Conservation (phyloP, 2,329 filamentous ascomycete genomes). For the Didymosphaeria variabile region DNA sequence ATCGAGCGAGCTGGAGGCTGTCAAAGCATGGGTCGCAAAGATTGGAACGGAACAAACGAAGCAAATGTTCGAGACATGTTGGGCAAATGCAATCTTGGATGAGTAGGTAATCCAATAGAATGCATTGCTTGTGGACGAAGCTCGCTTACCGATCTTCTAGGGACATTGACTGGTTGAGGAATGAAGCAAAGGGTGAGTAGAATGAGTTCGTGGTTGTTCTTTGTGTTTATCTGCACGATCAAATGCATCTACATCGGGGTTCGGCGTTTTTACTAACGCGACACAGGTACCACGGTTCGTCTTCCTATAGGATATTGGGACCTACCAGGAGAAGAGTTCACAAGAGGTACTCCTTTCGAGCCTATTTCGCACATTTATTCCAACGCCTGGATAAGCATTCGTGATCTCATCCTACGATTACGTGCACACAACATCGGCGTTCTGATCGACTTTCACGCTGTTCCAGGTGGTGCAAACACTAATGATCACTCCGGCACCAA, state of each 20-base stretch:
- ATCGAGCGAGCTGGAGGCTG: conserved; percentile 63
- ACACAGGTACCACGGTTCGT: conserved; percentile 61
- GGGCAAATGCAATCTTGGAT: conserved; percentile 61
- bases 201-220: background rate
- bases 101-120: conserved; percentile 19
- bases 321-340: conserved; percentile 60
- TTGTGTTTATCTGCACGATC: conserved; percentile 2
- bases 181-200: conserved; percentile 58
- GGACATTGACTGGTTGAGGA: conserved; percentile 63
- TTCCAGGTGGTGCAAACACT: conserved; percentile 66
- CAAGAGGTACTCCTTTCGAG: conserved; percentile 62
- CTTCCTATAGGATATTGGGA: conserved; percentile 69
- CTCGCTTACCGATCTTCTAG: background rate
- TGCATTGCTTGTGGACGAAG: background rate
- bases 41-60: conserved; percentile 60
- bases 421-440: conserved; percentile 61
- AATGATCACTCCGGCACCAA: conserved; percentile 66
- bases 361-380: conserved; percentile 59
- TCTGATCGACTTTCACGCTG: conserved; percentile 66
- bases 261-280: background rate
- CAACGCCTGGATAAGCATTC: conserved; percentile 63
- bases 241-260: background rate
- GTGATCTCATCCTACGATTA: conserved; percentile 57
- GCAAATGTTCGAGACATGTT: conserved; percentile 63
- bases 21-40: conserved; percentile 57